A percentile compares a stretch with the other conserved stretches of the same genome.
phyloP scores from a whole-genome alignment of 2,329 filamentous ascomycete species.

The Neobulgaria alba region DNA sequence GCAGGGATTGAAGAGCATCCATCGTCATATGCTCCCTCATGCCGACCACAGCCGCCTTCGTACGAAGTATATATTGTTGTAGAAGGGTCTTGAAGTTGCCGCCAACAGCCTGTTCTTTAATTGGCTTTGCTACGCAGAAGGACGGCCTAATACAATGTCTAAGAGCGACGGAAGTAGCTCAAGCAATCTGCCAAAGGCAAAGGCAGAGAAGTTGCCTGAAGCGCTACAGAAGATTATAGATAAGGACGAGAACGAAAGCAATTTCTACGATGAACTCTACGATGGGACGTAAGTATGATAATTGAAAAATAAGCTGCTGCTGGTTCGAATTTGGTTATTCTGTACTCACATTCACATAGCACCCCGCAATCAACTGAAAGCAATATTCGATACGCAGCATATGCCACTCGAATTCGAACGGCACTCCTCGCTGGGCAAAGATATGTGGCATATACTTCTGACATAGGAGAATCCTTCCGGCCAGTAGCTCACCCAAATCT shows the following conservation, averaged over 20 bases:
- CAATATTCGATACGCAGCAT: conserved; percentile 83
- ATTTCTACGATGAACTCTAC: conserved; percentile 68
- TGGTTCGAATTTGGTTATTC: not conserved
- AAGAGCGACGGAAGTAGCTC: conserved; percentile 20
- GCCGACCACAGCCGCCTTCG: too few relatives aligned
- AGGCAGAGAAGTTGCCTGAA: conserved; percentile 39
- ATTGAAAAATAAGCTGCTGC: not conserved
- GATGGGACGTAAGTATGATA: conserved; percentile 61
- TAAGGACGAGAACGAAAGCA: conserved; percentile 54
- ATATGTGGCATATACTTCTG: conserved; percentile 94
- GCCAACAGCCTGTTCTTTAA: too few relatives aligned
- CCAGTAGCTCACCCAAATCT: conserved; percentile 81
- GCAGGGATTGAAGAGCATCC: too few relatives aligned
- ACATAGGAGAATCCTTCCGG: conserved; percentile 93
- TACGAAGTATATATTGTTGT: too few relatives aligned
- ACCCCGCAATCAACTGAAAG: conserved; percentile 74
- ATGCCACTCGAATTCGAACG: conserved; percentile 76
- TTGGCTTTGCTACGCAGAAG: too few relatives aligned
- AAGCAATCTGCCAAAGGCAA: conserved; percentile 16
- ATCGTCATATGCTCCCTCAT: too few relatives aligned
- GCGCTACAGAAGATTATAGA: conserved; percentile 51
- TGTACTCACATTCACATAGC: conserved; percentile 33
- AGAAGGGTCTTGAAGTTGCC: too few relatives aligned
- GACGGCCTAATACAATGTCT: too few relatives aligned
- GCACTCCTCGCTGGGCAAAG: conserved; percentile 85